Percentiles rank a stretch among this genome's conserved stretches.
Conservation (phyloP, 163 green algal genomes). For the Prototheca stagnorum region DNA sequence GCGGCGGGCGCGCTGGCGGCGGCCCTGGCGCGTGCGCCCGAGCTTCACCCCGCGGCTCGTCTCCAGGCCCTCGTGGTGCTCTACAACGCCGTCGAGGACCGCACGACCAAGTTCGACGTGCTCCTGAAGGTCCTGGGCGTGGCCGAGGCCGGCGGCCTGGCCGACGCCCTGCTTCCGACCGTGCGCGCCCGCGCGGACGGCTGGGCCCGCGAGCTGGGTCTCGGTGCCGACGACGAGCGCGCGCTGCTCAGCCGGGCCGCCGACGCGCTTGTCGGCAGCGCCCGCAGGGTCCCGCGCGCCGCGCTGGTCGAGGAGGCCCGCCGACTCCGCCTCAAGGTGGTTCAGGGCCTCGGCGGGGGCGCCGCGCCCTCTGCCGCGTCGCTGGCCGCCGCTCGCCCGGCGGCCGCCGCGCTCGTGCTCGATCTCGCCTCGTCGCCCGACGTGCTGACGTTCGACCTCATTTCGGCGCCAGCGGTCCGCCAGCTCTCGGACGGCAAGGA, state of each 20-base stretch:
- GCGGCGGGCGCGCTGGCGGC: not conserved
- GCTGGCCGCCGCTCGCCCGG: not conserved
- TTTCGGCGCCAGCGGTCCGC: not conserved
- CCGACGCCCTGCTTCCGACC: not conserved
- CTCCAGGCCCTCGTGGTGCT: slow-evolving; percentile 1
- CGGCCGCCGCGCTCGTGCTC: no score
- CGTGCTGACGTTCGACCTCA: not conserved
- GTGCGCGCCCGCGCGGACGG: not conserved
- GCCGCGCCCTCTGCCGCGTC: not conserved
- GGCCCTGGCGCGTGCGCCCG: not conserved
- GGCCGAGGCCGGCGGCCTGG: not conserved
- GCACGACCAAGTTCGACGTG: not conserved
- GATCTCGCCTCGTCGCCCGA: not conserved
- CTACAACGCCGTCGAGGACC: not conserved
- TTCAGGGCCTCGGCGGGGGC: not conserved
- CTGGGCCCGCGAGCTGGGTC: not conserved
- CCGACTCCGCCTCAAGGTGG: not conserved
- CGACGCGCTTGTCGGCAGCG: not conserved
- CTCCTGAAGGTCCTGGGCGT: not conserved
- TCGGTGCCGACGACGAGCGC: not conserved
- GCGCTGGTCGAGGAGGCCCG: not conserved
- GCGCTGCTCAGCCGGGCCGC: not conserved
- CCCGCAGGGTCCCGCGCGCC: not conserved
- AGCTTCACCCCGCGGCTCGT: not conserved
- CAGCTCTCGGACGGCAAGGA: not conserved